Base-by-base conservation (phyloP, 2,329 filamentous ascomycete species). In the Aureobasidium sp. region DNA sequence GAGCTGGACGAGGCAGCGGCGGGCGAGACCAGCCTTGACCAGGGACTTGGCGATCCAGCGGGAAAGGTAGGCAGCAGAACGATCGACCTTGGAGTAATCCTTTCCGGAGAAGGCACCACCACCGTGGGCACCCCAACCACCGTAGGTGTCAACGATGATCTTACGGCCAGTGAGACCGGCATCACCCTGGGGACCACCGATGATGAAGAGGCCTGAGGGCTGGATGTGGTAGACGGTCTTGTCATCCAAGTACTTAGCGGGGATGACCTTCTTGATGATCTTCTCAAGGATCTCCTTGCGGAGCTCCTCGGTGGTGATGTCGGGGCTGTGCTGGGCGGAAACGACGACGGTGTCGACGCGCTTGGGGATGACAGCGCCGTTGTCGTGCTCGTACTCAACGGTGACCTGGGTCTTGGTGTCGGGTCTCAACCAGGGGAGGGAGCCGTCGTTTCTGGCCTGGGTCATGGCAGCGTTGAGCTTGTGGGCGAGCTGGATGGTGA, bases 341-440 rank as follows among this genome's bases (percentile, higher is more conserved):
- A 99, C 88, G 74, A 99, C 94, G 66, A 99, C 88, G 66, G 94
- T 97, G 85, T 99, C 89, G 65, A 97, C 94, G 72, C 92, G 87
- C 74, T 90, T 81, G 70, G 94, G 94, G 67, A 97, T 81, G 72
- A 99, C 94, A 67, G 91, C 94, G 75, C 94, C 91, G 75, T 87
- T 86, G 76, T 99, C 94, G 79, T 97, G 90, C 79, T 91, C 89
- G 83, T 99, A 99, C 86, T 99, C 94, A 72, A 99, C 83, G 68
- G 94, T 99, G 78, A 99, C 93, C 81, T 99, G 94, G 67, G 94
- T 99, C 89, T 99, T 99, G 82, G 94, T 99, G 81, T 99, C 94
- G 67, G 94, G 94, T 76, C 93, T 87, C 74, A 99, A 84, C 94
- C 94, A 99, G 65, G 93, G 88, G 66, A 97, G 84, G 74, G 82